Evolutionary conservation across 495 filamentous ascomycete genomes (phyloP).

Genomic region (Parathielavia appendiculata): DNA sequence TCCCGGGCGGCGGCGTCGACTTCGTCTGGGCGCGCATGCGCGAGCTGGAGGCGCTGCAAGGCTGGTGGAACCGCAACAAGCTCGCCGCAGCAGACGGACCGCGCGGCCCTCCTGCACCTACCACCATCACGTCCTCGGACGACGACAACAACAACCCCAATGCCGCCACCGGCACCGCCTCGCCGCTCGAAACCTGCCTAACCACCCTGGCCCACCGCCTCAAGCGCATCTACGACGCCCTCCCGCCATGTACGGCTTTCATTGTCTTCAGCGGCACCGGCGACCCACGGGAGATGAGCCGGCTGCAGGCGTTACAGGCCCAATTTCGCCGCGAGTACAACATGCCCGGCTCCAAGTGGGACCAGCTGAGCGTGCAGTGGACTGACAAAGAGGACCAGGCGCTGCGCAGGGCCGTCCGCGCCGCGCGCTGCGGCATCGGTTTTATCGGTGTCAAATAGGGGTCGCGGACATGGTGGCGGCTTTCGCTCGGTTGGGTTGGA

Average conservation of each 20-base stretch:
- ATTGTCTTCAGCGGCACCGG: slow-evolving; percentile 87
- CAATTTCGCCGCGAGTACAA: slow-evolving; percentile 71
- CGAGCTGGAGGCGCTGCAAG: slow-evolving; percentile 72
- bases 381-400: slow-evolving; percentile 81
- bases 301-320: slow-evolving; percentile 67
- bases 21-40: slow-evolving; percentile 87
- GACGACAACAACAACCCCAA: neutral
- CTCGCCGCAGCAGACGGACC: slow-evolving; percentile 21
- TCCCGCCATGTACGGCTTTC: slow-evolving; percentile 80
- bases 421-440: slow-evolving; percentile 70
- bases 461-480: neutral
- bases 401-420: slow-evolving; percentile 61
- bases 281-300: slow-evolving; percentile 72
- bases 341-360: slow-evolving; percentile 70
- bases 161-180: neutral
- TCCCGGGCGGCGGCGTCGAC: slow-evolving; percentile 69
- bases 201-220: slow-evolving; percentile 51
- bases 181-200: slow-evolving; percentile 47
- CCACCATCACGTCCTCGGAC: slow-evolving; percentile 8
- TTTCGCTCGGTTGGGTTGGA: neutral
- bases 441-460: slow-evolving; percentile 71
- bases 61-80: slow-evolving; percentile 69
- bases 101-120: slow-evolving; percentile 10
- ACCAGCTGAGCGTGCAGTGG: slow-evolving; percentile 82
- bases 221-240: slow-evolving; percentile 60